phyloP scores from a whole-genome alignment of 208 protist species.

The Crithidia bombi region DNA sequence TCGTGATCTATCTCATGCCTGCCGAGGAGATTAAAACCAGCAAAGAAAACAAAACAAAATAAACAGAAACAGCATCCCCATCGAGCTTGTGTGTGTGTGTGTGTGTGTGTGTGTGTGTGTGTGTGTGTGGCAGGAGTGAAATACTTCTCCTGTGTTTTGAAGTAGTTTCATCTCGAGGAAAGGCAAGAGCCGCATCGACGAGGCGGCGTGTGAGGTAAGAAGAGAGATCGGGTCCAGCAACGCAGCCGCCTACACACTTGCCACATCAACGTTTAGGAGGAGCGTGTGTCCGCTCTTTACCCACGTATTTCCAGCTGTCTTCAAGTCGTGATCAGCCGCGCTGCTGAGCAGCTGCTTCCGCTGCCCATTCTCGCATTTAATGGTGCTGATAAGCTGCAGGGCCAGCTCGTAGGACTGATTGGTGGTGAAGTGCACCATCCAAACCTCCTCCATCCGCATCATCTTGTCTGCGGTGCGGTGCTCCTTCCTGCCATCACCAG shows the following conservation, averaged over 20 bases:
- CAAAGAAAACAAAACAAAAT: too few relatives aligned
- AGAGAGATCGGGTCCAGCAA: too few relatives aligned
- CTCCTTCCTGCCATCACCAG: not conserved
- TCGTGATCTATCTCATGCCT: too few relatives aligned
- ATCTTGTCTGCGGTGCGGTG: not conserved
- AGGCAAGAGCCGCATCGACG: too few relatives aligned
- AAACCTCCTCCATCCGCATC: not conserved
- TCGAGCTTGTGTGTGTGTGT: too few relatives aligned
- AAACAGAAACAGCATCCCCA: too few relatives aligned
- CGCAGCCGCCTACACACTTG: not conserved
- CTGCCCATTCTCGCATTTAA: not conserved
- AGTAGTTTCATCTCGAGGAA: too few relatives aligned
- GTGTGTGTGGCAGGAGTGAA: too few relatives aligned
- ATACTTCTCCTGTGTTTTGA: too few relatives aligned
- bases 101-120: too few relatives aligned
- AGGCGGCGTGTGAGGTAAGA: too few relatives aligned
- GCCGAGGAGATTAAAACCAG: too few relatives aligned
- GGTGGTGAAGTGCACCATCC: slow-evolving; percentile 16
- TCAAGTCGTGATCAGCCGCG: slow-evolving; percentile 4
- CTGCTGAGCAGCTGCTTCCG: not conserved
- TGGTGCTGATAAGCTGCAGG: not conserved
- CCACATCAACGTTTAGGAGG: not conserved
- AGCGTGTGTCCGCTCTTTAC: not conserved
- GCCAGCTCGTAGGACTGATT: slow-evolving; percentile 11
- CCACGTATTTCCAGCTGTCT: not conserved